Percentiles rank a stretch among this genome's conserved stretches.
Evolutionary conservation across 805 yeast genomes (phyloP).

Genomic region (Saturnispora galanensis): DNA sequence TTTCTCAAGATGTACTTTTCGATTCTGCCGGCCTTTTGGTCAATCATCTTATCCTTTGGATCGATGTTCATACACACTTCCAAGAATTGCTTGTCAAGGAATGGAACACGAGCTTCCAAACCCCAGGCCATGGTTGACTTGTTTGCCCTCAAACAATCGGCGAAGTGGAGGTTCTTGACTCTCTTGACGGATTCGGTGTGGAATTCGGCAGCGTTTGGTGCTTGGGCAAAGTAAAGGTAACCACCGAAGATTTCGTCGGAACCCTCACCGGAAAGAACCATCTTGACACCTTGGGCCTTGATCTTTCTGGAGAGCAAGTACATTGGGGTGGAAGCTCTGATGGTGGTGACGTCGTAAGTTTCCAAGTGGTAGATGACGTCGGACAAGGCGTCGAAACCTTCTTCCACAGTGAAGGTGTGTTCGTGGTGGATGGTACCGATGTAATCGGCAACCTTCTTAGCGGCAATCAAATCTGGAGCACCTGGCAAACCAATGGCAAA

Average conservation of each 20-base stretch:
- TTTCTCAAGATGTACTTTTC: conserved; percentile 95
- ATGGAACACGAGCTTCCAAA: conserved; percentile 98
- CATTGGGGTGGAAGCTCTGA: conserved; percentile 99
- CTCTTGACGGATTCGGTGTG: conserved; percentile 92
- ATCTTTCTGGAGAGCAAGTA: conserved; percentile 90
- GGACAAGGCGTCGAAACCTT: conserved; percentile 89
- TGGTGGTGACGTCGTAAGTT: conserved; percentile 97
- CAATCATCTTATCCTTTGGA: conserved; percentile 85
- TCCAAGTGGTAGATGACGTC: conserved; percentile 95
- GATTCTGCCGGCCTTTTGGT: conserved; percentile 59
- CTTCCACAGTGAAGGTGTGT: conserved; percentile 93
- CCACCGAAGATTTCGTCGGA: conserved; percentile 99
- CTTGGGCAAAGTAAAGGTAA: conserved; percentile 92
- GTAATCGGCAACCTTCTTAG: conserved; percentile 90
- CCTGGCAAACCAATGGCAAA: conserved; percentile 96
- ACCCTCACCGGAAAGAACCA: conserved; percentile 99
- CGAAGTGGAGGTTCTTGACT: conserved; percentile 92
- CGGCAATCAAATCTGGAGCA: conserved; percentile 96
- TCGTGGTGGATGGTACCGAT: conserved; percentile 97
- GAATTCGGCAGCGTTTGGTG: conserved; percentile 89
- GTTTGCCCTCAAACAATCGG: conserved; percentile 98
- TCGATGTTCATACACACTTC: conserved; percentile 89
- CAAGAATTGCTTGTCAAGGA: conserved; percentile 89
- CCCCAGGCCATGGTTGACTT: conserved; percentile 99
- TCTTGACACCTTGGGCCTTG: conserved; percentile 99